Base-by-base conservation (phyloP, 371 early-diverging fungal genomes). In the Lichtheimia hyalospora region DNA sequence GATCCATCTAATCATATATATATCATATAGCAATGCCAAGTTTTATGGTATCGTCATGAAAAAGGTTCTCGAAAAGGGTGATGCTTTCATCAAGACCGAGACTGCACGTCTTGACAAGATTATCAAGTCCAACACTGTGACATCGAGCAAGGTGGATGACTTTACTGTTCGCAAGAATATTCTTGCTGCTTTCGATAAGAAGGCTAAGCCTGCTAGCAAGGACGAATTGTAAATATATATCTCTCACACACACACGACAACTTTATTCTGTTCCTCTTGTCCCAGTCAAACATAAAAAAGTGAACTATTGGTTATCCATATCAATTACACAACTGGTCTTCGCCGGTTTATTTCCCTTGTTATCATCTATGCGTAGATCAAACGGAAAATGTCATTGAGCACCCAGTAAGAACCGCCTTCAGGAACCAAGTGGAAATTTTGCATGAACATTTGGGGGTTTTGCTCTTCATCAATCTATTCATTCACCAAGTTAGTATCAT, bases 361-460 rank as follows among this genome's bases (percentile, higher is more conserved):
- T 21, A 34, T 14, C 23, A 34, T 23, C 52, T 58, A 58, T 25
- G 52, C 87, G 39, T 85, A 89, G 68, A 76, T 79, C 44, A 94
- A 83, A 55, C 93, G 88, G 86, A 94, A 94, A 27, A 94, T 75
- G 62, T 93, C 93, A 71, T 94, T 92, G 70, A 63, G 82, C 48
- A 94, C 79, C 63, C 72, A 94, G 79, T 69, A 92, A 40, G 71
- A 71, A 23, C 44, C 39, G 54, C 68, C 74, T 5, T 92, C 90
- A 28, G 81, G 71, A 34, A 88, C 72, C 62, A 97, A 79, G 43
- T 89, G 84, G 86, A 97, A 97, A 14, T 85, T 82, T 79, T 97
- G 96, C 40, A 83, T 70, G 78, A 93, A 97, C 67, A 84, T 71
- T 68, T 85, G 83, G 41, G 96, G 89, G 69, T 89, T 86, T 8